A percentile compares a stretch with the other conserved stretches of the same genome.
Evolutionary conservation across 192 early-diverging fungal genomes (phyloP).

Genomic region (Backusella macrospora): DNA sequence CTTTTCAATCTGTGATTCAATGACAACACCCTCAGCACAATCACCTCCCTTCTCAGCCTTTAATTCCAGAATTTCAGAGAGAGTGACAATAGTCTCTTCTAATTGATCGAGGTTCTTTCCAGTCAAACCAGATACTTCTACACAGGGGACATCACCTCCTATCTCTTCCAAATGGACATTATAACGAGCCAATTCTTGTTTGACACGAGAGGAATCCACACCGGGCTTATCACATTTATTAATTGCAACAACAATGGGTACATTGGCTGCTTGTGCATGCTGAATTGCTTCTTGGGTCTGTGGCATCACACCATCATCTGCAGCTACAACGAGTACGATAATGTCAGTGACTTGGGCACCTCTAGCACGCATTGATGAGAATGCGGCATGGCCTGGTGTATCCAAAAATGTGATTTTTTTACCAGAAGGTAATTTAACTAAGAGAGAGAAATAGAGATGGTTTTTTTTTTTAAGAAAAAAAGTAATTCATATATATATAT

Average conservation of each 20-base stretch:
- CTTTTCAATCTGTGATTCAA: conserved; percentile 89
- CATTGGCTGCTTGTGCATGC: conserved; percentile 81
- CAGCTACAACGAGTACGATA: conserved; percentile 94
- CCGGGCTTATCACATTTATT: conserved; percentile 98
- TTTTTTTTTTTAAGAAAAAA: background rate
- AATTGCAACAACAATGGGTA: conserved; percentile 94
- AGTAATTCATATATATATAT: background rate
- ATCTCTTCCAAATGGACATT: conserved; percentile 88
- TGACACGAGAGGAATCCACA: conserved; percentile 59
- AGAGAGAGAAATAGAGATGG: background rate
- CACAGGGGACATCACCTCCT: conserved; percentile 91
- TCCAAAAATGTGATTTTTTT: conserved; percentile 92
- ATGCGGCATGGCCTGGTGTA: conserved; percentile 97
- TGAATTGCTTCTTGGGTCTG: conserved; percentile 96
- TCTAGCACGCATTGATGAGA: conserved; percentile 91
- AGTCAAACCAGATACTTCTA: conserved; percentile 89
- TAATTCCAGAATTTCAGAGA: conserved; percentile 88
- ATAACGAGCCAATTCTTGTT: conserved; percentile 73
- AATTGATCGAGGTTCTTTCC: conserved; percentile 84
- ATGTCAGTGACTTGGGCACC: conserved; percentile 95
- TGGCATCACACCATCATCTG: conserved; percentile 98
- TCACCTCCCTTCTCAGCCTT: conserved; percentile 77
- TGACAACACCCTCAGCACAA: conserved; percentile 79
- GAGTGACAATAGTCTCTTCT: conserved; percentile 84
- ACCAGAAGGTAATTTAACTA: conserved; percentile 64